These are phyloP conservation scores for Talaromyces albobiverticillius DNA, from an alignment of 2,329 filamentous ascomycete genomes.

Conservation along the genomic window DNA sequence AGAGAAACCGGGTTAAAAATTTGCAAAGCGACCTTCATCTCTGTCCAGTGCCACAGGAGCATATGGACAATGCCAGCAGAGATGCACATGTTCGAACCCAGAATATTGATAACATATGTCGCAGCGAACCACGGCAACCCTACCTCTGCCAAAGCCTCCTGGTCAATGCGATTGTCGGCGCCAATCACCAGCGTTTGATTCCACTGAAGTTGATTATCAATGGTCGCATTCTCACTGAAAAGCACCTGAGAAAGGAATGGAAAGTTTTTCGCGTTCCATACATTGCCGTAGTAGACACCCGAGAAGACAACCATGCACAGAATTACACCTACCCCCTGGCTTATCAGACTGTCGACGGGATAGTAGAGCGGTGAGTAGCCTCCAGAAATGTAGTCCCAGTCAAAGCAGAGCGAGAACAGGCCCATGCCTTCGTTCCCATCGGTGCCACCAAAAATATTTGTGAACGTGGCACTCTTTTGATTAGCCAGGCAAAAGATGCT, in stretches of 20 bases:
- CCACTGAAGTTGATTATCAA: neutral
- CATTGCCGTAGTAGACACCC: neutral
- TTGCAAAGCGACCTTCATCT: constrained; percentile 44
- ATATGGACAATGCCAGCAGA: constrained; percentile 51
- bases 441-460: neutral
- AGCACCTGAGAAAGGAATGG: constrained; percentile 27
- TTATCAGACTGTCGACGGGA: neutral
- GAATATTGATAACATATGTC: constrained; percentile 40
- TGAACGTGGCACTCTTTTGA: neutral
- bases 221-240: neutral
- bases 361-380: neutral
- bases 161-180: neutral
- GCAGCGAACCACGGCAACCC: neutral
- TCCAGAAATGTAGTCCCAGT: neutral
- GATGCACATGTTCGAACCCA: constrained; percentile 53
- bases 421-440: neutral
- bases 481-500: neutral
- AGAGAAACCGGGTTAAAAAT: constrained; percentile 43
- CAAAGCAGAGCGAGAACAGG: neutral
- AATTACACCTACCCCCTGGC: neutral
- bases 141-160: neutral
- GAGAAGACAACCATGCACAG: neutral
- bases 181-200: neutral
- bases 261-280: constrained; percentile 22
- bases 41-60: constrained; percentile 50